Conservation (phyloP, 768 basidiomycete species). For the Heimioporus sp. region DNA sequence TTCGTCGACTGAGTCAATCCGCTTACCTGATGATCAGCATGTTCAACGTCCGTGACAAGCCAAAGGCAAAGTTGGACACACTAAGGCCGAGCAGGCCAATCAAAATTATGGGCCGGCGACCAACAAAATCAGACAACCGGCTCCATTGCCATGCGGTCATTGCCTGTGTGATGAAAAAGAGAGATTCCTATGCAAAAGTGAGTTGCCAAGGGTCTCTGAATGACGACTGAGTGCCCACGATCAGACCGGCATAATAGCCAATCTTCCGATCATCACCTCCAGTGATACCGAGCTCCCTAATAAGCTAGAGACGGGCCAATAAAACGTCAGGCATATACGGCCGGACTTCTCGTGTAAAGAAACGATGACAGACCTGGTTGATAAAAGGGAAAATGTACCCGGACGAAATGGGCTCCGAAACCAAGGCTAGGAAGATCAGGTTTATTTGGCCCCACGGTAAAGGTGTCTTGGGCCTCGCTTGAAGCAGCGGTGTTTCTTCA, state of each 20-base stretch:
- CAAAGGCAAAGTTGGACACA: conserved; percentile 57
- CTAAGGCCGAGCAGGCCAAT: conserved; percentile 52
- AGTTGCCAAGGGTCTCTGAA: neutral
- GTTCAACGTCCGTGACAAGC: conserved; percentile 56
- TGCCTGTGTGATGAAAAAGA: conserved; percentile 60
- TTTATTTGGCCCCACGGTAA: conserved; percentile 51
- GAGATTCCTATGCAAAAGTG: conserved; percentile 45
- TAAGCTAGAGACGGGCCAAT: conserved; percentile 37
- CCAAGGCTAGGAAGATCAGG: conserved; percentile 44
- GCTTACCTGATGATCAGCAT: conserved; percentile 52
- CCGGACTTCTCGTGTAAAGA: neutral
- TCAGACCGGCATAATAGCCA: conserved; percentile 65
- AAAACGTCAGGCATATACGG: neutral
- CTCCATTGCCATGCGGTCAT: conserved; percentile 63
- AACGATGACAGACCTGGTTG: conserved; percentile 42
- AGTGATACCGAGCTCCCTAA: conserved; percentile 59
- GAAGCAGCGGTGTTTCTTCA: conserved; percentile 43
- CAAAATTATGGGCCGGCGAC: conserved; percentile 61
- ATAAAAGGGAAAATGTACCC: conserved; percentile 64
- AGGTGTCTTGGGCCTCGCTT: conserved; percentile 37
- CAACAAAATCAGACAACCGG: conserved; percentile 55
- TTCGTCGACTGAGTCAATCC: neutral
- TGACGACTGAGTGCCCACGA: conserved; percentile 37
- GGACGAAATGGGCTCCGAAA: conserved; percentile 55
- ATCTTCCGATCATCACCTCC: conserved; percentile 64